Percentiles rank a stretch among this genome's conserved stretches.
These are phyloP conservation scores for Hypsizygus ulmarius DNA, from an alignment of 1,284 basidiomycete genomes.

Conservation along the genomic window DNA sequence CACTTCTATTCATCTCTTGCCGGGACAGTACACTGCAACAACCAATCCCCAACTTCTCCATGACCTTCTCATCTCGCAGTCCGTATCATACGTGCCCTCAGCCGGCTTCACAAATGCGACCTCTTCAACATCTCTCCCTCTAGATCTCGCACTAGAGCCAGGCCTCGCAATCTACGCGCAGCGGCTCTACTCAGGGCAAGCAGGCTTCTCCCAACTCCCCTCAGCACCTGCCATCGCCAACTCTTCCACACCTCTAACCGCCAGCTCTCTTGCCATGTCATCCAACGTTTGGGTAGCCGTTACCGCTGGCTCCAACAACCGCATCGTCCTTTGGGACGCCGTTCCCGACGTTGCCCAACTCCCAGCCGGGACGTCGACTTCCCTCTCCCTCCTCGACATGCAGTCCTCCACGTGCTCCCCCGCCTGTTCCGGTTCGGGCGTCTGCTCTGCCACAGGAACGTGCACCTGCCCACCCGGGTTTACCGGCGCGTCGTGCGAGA, in stretches of 20 bases:
- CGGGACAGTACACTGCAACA: constrained; percentile 68
- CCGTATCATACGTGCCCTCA: constrained; percentile 54
- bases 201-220: constrained; percentile 56
- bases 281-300: constrained; percentile 68
- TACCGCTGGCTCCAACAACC: constrained; percentile 47
- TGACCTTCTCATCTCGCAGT: constrained; percentile 59
- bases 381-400: constrained; percentile 59
- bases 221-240: constrained; percentile 42
- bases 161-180: constrained; percentile 62
- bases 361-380: constrained; percentile 40
- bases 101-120: constrained; percentile 59
- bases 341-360: constrained; percentile 72
- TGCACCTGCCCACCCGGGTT: constrained; percentile 74
- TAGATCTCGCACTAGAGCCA: constrained; percentile 61
- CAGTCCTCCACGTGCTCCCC: constrained; percentile 71
- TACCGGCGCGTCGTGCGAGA: constrained; percentile 73
- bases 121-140: constrained; percentile 52
- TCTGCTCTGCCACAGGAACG: constrained; percentile 65
- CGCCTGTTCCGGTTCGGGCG: constrained; percentile 64
- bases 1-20: constrained; percentile 60
- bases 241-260: constrained; percentile 48
- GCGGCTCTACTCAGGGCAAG: constrained; percentile 59
- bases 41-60: constrained; percentile 72
- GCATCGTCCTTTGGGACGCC: constrained; percentile 73
- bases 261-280: constrained; percentile 58